phyloP scores from a whole-genome alignment of 495 filamentous ascomycete species.

The Xylona heveae region DNA sequence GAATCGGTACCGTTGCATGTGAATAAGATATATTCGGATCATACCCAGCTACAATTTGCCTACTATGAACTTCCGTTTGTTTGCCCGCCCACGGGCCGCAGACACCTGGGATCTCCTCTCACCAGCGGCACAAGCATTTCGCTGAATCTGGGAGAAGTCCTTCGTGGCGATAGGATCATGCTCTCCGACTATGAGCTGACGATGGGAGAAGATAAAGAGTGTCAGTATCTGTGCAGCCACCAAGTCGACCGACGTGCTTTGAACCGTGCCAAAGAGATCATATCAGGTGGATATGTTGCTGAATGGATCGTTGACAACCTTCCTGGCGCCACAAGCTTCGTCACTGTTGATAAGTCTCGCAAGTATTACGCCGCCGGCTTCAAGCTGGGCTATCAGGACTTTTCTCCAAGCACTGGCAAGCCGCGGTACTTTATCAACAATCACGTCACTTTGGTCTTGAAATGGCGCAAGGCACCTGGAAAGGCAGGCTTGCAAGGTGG shows the following conservation, averaged over 20 bases:
- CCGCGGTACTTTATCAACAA: constrained; percentile 73
- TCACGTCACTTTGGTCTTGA: constrained; percentile 73
- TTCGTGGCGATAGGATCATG: constrained; percentile 78
- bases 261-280: constrained; percentile 48
- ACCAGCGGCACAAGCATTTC: constrained; percentile 64
- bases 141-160: constrained; percentile 80
- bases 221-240: constrained; percentile 51
- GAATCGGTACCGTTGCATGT: constrained; percentile 75
- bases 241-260: constrained; percentile 43
- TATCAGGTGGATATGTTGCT: constrained; percentile 66
- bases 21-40: constrained; percentile 89
- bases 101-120: constrained; percentile 45
- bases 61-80: constrained; percentile 88
- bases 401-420: constrained; percentile 33
- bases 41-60: constrained; percentile 81
- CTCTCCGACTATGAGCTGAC: constrained; percentile 70
- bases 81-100: constrained; percentile 55
- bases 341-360: constrained; percentile 67
- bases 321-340: constrained; percentile 81
- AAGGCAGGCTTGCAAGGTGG: constrained; percentile 43
- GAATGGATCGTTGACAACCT: constrained; percentile 97
- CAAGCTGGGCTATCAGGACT: constrained; percentile 68
- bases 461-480: constrained; percentile 57
- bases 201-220: constrained; percentile 64
- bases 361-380: constrained; percentile 95